Conservation (phyloP, 169 alveolate genomes). For the Besnoitia besnoiti region DNA sequence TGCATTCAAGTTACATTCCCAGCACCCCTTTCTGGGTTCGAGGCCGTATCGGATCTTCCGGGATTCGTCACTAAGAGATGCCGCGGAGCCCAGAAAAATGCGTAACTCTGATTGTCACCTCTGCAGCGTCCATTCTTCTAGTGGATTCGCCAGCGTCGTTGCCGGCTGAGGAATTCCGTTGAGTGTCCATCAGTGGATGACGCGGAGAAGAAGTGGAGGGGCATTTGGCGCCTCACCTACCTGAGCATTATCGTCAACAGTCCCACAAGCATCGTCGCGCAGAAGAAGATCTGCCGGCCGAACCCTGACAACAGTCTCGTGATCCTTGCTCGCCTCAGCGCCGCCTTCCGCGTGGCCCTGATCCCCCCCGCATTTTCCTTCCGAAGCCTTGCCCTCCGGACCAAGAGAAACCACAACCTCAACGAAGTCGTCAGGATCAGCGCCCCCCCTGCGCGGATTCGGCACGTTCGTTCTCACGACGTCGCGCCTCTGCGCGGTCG, state of each 20-base stretch:
- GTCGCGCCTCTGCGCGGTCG: neutral
- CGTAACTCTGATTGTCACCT: too few species aligned
- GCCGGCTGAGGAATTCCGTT: too few species aligned
- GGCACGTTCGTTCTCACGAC: neutral
- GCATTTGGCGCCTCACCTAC: neutral
- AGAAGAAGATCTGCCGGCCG: neutral
- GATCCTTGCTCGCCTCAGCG: neutral
- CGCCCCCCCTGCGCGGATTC: neutral
- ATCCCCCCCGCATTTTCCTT: neutral
- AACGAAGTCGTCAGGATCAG: neutral
- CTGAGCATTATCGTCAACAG: constrained; percentile 4
- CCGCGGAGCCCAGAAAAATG: too few species aligned
- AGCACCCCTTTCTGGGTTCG: too few species aligned
- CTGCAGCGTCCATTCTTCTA: too few species aligned
- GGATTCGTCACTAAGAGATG: too few species aligned
- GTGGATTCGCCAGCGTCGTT: too few species aligned
- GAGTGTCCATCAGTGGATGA: too few species aligned
- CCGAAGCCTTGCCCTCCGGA: neutral
- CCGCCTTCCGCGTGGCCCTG: neutral
- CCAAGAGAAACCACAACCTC: neutral
- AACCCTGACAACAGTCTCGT: neutral
- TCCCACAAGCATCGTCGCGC: neutral
- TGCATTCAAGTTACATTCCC: too few species aligned
- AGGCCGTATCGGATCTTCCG: too few species aligned
- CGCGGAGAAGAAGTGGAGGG: neutral